Conservation (phyloP, 176 grass and related monocot species). For the Metroxylon sagu region DNA sequence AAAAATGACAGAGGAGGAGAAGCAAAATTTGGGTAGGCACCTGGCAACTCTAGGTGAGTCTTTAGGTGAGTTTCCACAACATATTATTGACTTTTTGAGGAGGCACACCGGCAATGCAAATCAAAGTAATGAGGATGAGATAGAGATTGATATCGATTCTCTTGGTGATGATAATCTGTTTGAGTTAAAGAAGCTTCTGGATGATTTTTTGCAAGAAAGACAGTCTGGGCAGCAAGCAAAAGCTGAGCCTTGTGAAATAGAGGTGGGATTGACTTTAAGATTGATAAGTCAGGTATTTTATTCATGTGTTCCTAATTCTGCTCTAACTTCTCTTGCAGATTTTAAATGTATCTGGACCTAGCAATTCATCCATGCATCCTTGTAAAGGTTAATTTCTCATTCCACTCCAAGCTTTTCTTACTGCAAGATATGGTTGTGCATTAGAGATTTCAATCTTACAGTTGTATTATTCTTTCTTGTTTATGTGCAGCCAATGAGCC, state of each 20-base stretch:
- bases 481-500: conserved; percentile 31
- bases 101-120: conserved; percentile 34
- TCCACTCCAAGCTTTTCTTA: not conserved
- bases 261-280: conserved; percentile 10
- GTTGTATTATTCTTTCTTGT: conserved; percentile 1
- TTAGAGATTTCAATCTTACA: not conserved
- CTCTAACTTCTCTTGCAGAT: conserved; percentile 20
- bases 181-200: conserved; percentile 60
- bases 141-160: conserved; percentile 80
- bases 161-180: conserved; percentile 53
- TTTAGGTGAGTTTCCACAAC: conserved; percentile 39
- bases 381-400: conserved; percentile 51
- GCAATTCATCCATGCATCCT: conserved; percentile 58
- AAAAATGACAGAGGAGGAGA: conserved; percentile 61
- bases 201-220: conserved; percentile 54
- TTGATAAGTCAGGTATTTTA: too few species aligned
- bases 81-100: conserved; percentile 64
- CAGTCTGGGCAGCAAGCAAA: conserved; percentile 25
- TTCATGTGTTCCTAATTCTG: not conserved
- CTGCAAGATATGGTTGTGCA: conserved; percentile 11
- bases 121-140: conserved; percentile 49
- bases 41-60: conserved; percentile 24
- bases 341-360: conserved; percentile 64
- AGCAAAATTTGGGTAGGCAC: conserved; percentile 35
- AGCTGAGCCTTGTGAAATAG: conserved; percentile 57